Conservation (phyloP, 1,284 basidiomycete genomes). For the Sanguinoderma infundibulare region DNA sequence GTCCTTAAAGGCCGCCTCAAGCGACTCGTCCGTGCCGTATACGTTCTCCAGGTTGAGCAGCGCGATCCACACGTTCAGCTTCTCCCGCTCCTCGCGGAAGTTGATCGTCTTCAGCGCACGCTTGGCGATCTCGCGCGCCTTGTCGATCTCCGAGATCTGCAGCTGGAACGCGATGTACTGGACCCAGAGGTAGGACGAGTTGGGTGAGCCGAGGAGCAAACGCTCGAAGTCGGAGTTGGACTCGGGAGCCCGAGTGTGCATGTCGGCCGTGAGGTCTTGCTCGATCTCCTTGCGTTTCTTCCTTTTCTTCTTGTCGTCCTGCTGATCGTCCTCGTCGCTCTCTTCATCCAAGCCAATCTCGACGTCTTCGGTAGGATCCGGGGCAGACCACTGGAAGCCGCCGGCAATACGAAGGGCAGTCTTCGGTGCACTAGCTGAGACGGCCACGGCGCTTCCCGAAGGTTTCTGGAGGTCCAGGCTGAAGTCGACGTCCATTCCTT, state of each 20-base stretch:
- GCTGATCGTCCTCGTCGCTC: conserved; percentile 54
- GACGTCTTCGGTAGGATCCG: conserved; percentile 39
- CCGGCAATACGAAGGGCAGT: conserved; percentile 54
- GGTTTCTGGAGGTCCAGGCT: conserved; percentile 20
- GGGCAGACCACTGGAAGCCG: conserved; percentile 74
- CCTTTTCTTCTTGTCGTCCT: conserved; percentile 61
- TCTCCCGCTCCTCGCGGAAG: conserved; percentile 97
- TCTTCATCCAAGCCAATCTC: conserved; percentile 45
- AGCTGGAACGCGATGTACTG: conserved; percentile 99
- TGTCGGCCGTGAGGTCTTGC: conserved; percentile 83
- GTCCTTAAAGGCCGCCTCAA: conserved; percentile 87
- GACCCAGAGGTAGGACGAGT: conserved; percentile 98
- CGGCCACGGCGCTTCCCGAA: neutral
- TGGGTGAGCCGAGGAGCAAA: conserved; percentile 91
- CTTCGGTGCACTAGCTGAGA: conserved; percentile 3
- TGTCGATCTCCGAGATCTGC: conserved; percentile 93
- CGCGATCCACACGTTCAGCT: conserved; percentile 98
- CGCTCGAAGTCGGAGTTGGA: conserved; percentile 96
- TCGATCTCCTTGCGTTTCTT: conserved; percentile 74
- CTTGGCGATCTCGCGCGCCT: conserved; percentile 87
- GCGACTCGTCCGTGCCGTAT: conserved; percentile 85
- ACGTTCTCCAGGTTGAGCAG: conserved; percentile 94
- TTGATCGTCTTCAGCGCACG: conserved; percentile 89
- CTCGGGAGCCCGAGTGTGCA: conserved; percentile 85
- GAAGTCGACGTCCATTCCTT: conserved; percentile 42